These are phyloP conservation scores for Aleurites moluccanus DNA, from an alignment of 441 rosid genomes.

Conservation along the genomic window DNA sequence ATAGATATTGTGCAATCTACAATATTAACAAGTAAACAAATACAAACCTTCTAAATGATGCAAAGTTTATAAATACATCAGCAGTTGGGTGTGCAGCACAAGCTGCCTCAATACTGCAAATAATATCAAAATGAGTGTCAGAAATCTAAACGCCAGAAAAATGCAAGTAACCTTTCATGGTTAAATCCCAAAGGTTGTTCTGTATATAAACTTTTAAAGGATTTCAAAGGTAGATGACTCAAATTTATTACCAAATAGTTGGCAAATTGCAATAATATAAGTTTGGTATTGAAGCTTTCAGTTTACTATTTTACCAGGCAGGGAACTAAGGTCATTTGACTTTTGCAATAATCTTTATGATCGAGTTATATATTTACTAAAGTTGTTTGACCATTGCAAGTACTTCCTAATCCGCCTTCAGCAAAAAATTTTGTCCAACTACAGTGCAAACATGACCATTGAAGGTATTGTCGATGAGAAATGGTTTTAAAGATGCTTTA, in stretches of 20 bases:
- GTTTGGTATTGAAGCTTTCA: background rate
- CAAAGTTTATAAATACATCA: constrained; percentile 91
- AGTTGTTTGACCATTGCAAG: background rate
- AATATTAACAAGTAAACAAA: constrained; percentile 6
- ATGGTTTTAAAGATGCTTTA: background rate
- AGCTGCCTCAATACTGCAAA: constrained; percentile 85
- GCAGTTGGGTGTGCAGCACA: constrained; percentile 93
- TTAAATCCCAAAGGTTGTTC: background rate
- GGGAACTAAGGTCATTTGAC: background rate
- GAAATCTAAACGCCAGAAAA: constrained; percentile 3
- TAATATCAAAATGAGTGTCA: constrained; percentile 19
- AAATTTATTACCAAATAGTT: background rate
- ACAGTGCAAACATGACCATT: background rate
- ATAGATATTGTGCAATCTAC: constrained; percentile 1
- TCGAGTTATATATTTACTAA: background rate
- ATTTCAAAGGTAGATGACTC: background rate
- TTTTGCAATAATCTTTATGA: background rate
- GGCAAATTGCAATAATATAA: background rate
- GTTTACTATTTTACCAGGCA: background rate
- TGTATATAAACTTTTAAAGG: background rate
- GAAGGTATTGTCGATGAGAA: background rate
- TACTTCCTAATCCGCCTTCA: background rate
- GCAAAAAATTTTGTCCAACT: background rate
- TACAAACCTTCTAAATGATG: constrained; percentile 82
- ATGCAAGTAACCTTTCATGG: background rate